Base-by-base conservation (phyloP, 116 monocot species). In the Zostera marina region DNA sequence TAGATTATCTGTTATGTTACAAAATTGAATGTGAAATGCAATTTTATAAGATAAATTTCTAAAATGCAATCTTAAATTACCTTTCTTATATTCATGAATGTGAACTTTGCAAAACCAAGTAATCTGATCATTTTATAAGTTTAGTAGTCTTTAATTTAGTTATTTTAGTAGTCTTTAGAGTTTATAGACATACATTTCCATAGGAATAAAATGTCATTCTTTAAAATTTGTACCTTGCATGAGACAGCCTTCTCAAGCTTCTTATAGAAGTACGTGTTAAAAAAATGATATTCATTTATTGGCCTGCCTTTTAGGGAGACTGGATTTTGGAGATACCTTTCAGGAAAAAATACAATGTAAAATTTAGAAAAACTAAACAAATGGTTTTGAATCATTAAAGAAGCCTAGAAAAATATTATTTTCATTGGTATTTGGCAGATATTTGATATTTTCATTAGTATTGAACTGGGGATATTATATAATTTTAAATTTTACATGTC, bases 181-280 rank as follows among this genome's bases (percentile, higher is more conserved):
- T 3, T 32, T 32, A 32, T 32, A 32, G 32, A 32, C 32, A 32
- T 32, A 2, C 32, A 32, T 32, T 32, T 32, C 32, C 2, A 5
- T 32, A 5, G 32, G 32, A 32, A 32, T 32, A 32, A 32, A 32
- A 32, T n/a, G 32, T 52, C 21, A 32, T 57, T 13, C 42, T 12
- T 43, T 43, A 22, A 63, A 22, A 56, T 43, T 23, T 19, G 54
- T 74, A 92, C 88, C 93, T 75, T 87, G 15, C 61, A 47, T 16
- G 69, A 77, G 11, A 76, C 19, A 41, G 79, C 77, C 74, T 88
- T 78, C 65, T 87, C 77, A 70, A 94, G 81, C 59, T 94, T 94
- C 16, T 72, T 72, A 48, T 82, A 94, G 67, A 94, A 88, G 58
- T 85, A 94, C 42, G 94, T 94, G 58, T 94, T 94, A 68, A 81